A percentile compares a stretch with the other conserved stretches of the same genome.
phyloP scores from a whole-genome alignment of 768 basidiomycete species.

The Rhodotorula sphaerocarpa region DNA sequence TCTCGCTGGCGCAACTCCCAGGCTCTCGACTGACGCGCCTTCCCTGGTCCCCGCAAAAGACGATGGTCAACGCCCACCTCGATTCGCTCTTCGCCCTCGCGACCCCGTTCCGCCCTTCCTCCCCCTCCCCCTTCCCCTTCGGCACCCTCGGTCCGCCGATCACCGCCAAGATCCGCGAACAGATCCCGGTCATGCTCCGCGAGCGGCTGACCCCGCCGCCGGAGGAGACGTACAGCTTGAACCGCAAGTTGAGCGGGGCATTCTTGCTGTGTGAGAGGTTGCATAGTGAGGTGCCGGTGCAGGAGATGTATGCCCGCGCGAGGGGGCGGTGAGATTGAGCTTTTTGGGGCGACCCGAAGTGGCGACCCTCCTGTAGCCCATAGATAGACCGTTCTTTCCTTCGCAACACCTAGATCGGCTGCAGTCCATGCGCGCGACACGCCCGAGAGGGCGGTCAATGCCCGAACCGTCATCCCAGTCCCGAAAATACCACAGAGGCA shows the following conservation, averaged over 20 bases:
- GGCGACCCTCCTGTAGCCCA: no score
- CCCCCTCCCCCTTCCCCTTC: slow-evolving; percentile 70
- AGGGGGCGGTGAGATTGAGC: neutral
- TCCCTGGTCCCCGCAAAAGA: slow-evolving; percentile 49
- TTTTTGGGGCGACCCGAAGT: no score
- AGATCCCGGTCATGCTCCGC: slow-evolving; percentile 82
- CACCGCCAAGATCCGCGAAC: slow-evolving; percentile 64
- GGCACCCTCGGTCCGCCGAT: slow-evolving; percentile 51
- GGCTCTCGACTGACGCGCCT: neutral
- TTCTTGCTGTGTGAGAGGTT: slow-evolving; percentile 53
- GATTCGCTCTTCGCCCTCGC: slow-evolving; percentile 74
- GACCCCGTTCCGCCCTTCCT: slow-evolving; percentile 64
- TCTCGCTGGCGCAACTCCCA: neutral
- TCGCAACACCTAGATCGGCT: no score
- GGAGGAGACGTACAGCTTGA: slow-evolving; percentile 85
- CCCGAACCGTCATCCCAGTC: no score
- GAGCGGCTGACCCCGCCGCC: slow-evolving; percentile 87
- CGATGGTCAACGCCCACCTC: slow-evolving; percentile 80
- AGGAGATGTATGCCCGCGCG: slow-evolving; percentile 51
- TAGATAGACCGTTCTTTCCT: no score
- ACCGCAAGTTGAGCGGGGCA: slow-evolving; percentile 53
- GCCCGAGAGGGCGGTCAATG: no score
- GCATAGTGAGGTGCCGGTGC: slow-evolving; percentile 64
- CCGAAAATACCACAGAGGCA: no score
- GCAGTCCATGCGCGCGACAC: no score